Evolutionary conservation across 169 alveolate genomes (phyloP).

Genomic region (Eimeria praecox): DNA sequence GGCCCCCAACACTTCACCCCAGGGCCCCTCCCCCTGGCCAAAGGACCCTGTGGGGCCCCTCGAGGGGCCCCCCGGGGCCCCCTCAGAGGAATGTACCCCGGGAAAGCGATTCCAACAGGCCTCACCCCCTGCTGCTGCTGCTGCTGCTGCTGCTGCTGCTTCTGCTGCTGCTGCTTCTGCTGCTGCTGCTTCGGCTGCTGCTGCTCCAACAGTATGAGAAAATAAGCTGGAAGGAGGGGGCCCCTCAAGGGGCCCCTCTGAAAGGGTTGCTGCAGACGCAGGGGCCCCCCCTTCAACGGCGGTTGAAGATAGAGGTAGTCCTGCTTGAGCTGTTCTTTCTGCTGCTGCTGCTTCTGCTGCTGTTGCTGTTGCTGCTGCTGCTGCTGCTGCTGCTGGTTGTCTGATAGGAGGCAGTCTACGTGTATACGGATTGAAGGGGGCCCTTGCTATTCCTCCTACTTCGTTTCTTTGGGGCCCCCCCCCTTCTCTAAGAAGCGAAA

Average conservation of each 20-base stretch:
- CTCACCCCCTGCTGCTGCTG: slow-evolving; percentile 33
- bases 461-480: background rate
- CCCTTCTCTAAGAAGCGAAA: background rate
- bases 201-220: background rate
- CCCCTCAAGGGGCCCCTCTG: slow-evolving; percentile 18
- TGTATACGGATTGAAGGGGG: background rate
- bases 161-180: background rate
- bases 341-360: slow-evolving; percentile 30
- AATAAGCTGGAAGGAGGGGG: background rate
- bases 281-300: background rate
- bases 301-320: background rate
- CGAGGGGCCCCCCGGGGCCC: slow-evolving; percentile 1
- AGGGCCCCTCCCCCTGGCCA: slow-evolving; percentile 4
- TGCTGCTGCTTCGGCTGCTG: slow-evolving; percentile 29
- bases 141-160: slow-evolving; percentile 35
- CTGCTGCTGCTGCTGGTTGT: slow-evolving; percentile 9
- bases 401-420: slow-evolving; percentile 33
- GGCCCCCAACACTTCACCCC: slow-evolving; percentile 25
- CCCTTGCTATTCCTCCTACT: background rate
- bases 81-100: background rate
- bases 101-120: background rate
- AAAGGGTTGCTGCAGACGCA: background rate
- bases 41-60: background rate
- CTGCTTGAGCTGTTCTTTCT: background rate
- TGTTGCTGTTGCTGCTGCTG: slow-evolving; percentile 53